These are phyloP conservation scores for Pulicaria dysenterica DNA, from an alignment of 129 eudicot genomes.

Conservation along the genomic window DNA sequence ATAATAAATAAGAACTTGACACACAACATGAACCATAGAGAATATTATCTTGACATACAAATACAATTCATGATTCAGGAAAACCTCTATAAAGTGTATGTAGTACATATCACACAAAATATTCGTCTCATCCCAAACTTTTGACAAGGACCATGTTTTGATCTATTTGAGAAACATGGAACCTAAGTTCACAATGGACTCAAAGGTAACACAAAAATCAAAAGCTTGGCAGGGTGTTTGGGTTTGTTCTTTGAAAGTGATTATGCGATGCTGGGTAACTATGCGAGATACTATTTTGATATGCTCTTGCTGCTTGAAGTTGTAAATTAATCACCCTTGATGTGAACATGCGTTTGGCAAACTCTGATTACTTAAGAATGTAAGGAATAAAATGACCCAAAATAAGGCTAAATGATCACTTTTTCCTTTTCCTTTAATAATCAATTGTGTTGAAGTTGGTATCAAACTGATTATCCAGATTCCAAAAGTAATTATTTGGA, in stretches of 20 bases:
- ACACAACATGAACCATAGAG: background rate
- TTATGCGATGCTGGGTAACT: background rate
- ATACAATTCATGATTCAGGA: background rate
- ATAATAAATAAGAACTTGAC: background rate
- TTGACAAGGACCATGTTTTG: background rate
- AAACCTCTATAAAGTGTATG: background rate
- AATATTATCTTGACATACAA: background rate
- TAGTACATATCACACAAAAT: background rate
- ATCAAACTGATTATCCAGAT: background rate
- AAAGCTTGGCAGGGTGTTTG: background rate
- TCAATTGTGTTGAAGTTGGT: background rate
- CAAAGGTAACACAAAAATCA: background rate
- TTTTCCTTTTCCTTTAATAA: background rate
- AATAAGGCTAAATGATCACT: background rate
- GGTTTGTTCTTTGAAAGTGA: background rate
- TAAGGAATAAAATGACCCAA: background rate
- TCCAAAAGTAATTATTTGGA: background rate
- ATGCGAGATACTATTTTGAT: background rate
- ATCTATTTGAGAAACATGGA: background rate
- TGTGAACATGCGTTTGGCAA: background rate
- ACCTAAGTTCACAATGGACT: background rate
- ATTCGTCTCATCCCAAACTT: background rate
- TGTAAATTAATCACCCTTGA: background rate
- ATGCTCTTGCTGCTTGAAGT: background rate
- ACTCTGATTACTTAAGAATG: background rate